Conservation (phyloP, 768 basidiomycete genomes). For the Inosperma sp. region DNA sequence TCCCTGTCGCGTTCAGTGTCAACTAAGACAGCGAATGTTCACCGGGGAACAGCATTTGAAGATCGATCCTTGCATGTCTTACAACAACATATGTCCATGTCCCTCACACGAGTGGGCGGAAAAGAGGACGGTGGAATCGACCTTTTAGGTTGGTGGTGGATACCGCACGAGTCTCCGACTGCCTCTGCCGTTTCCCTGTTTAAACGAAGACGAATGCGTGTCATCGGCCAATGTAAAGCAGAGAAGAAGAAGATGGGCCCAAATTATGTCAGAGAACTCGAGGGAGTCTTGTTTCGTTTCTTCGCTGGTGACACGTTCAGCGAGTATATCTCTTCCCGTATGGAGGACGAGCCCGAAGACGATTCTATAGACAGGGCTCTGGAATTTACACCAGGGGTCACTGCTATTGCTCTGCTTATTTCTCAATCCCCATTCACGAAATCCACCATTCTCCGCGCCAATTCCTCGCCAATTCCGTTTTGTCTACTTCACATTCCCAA, state of each 20-base stretch:
- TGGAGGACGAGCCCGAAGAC: neutral
- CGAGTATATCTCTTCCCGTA: neutral
- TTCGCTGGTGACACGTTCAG: constrained; percentile 5
- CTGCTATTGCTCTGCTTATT: constrained; percentile 68
- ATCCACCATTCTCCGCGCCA: constrained; percentile 60
- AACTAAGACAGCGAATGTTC: constrained; percentile 43
- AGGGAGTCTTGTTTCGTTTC: constrained; percentile 73
- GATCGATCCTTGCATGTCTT: constrained; percentile 58
- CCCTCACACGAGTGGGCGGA: constrained; percentile 75
- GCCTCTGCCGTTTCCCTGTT: neutral
- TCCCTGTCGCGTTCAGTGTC: too few species aligned
- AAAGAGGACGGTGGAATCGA: constrained; percentile 88
- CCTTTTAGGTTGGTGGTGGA: constrained; percentile 90
- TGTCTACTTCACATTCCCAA: constrained; percentile 77
- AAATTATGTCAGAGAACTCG: constrained; percentile 80
- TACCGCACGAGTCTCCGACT: constrained; percentile 40
- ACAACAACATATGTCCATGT: constrained; percentile 70
- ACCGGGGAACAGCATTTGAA: constrained; percentile 75
- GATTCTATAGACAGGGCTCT: neutral
- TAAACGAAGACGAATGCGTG: constrained; percentile 54
- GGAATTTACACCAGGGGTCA: neutral
- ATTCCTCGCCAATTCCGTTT: constrained; percentile 73
- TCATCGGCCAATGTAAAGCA: constrained; percentile 89
- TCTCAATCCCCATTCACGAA: constrained; percentile 81
- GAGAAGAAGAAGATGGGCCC: constrained; percentile 79